Conservation (phyloP, 129 eudicot genomes). For the Sambucus nigra region DNA sequence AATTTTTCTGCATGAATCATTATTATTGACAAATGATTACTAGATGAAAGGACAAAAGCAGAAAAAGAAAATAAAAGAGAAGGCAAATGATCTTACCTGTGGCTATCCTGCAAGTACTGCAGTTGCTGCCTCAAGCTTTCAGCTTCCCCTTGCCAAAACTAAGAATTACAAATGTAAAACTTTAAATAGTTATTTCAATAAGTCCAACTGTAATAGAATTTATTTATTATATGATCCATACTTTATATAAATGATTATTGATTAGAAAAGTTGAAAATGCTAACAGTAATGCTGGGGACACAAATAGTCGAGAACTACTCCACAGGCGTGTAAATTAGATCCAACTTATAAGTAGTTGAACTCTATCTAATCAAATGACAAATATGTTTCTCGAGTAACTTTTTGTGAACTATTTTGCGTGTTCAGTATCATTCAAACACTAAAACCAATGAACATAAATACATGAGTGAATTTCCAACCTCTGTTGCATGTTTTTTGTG, state of each 20-base stretch:
- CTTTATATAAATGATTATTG: background rate
- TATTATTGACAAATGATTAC: no score
- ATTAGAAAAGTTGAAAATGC: background rate
- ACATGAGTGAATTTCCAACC: no score
- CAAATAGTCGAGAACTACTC: background rate
- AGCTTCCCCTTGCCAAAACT: constrained; percentile 79
- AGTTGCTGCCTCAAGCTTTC: constrained; percentile 53
- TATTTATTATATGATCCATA: background rate
- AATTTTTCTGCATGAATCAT: background rate
- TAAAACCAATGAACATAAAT: background rate
- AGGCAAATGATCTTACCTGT: constrained; percentile 33
- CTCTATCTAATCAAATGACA: no score
- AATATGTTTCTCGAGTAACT: background rate
- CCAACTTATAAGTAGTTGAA: no score
- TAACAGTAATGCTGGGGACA: background rate
- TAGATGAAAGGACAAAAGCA: no score
- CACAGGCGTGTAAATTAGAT: background rate
- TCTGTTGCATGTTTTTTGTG: no score
- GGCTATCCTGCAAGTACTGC: constrained; percentile 59
- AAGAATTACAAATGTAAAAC: background rate
- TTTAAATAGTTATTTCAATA: background rate
- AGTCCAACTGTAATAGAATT: background rate
- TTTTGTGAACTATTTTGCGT: no score
- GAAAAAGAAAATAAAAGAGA: background rate
- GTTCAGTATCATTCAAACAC: no score